These are phyloP conservation scores for Silene noctiflora DNA, from an alignment of 179 eudicot species.

Conservation along the genomic window DNA sequence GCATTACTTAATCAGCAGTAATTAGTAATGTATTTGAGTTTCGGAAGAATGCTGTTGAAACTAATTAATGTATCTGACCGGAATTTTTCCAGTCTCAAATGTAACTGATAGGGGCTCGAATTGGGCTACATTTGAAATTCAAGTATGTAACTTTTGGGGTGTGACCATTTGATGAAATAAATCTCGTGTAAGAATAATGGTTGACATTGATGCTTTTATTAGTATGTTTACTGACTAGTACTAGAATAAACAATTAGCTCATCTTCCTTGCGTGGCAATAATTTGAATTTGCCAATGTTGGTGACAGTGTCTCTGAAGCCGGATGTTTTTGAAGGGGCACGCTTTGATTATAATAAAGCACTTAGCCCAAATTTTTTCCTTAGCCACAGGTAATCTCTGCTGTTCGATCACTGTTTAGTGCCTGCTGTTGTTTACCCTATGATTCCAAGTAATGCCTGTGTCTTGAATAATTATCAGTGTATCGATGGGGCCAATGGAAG, in stretches of 20 bases:
- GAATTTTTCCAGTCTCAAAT: too few species aligned
- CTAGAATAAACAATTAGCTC: neutral
- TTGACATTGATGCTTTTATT: neutral
- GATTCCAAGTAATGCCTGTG: constrained; percentile 10
- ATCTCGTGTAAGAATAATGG: too few species aligned
- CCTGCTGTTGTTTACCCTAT: neutral
- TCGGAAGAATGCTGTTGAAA: neutral
- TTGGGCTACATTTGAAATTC: too few species aligned
- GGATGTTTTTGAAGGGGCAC: constrained; percentile 88
- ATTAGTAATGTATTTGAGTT: neutral
- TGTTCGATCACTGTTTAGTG: constrained; percentile 5
- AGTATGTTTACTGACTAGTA: neutral
- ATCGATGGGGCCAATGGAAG: constrained; percentile 83
- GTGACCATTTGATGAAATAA: too few species aligned
- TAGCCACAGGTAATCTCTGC: constrained; percentile 70
- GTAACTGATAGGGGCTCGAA: too few species aligned
- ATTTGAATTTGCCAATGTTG: constrained; percentile 1
- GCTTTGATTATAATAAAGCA: constrained; percentile 86
- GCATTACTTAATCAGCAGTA: neutral
- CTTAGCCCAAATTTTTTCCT: constrained; percentile 78
- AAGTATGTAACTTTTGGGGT: too few species aligned
- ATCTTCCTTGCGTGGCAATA: neutral
- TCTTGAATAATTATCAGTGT: constrained; percentile 42
- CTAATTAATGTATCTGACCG: too few species aligned
- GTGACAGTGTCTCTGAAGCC: constrained; percentile 94